Evolutionary conservation across 2,329 filamentous ascomycete genomes (phyloP), one percentile per base, ranked within the genome.

Genomic region (Cercospora citrullina): DNA sequence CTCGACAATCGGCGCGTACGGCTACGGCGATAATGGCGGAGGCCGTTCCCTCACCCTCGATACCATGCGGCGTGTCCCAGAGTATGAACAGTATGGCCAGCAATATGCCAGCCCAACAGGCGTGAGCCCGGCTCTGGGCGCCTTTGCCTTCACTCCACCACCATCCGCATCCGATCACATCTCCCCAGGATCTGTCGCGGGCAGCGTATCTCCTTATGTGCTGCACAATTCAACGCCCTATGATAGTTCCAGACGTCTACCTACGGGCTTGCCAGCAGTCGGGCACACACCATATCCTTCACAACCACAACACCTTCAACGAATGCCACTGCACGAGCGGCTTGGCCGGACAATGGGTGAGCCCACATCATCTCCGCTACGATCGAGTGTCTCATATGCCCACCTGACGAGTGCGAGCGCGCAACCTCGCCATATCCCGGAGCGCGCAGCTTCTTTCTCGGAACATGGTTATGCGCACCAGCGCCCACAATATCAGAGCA

Each of bases 41-140:
- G 87, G 89, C 80, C 84, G 89, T 33, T 88, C 90, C 2, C 77
- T 92, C 70, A 88, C 91, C 80, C 84, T 92, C 26, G 90, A 92
- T 73, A 86, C 85, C 0, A 85, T 91, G 69, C 84, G 90, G 68
- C 85, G 89, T 72, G 80, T 84, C 30, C 87, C 89, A 7, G 84
- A 85, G 10, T 87, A 88, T n/a, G 86, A 89, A 23, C 88, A 90
- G 73, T 87, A 88, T 21, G 86, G 87, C 21, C 88, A 90, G 74
- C 83, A 90, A 72, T 91, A 90, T 66, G 65, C 70, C 14, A 76
- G 71, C 10, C 86, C 89, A 0, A 87, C 88, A 0, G 87, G 87
- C 10, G 83, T 92, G 28, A 91, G 86, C 70, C 88, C 90, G 28
- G 87, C 87, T 0, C 90, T 91, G 78, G 87, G 88, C 9, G 84